Evolutionary conservation across 257 asterid genomes (phyloP).

Genomic region (Coffea eugenioides): DNA sequence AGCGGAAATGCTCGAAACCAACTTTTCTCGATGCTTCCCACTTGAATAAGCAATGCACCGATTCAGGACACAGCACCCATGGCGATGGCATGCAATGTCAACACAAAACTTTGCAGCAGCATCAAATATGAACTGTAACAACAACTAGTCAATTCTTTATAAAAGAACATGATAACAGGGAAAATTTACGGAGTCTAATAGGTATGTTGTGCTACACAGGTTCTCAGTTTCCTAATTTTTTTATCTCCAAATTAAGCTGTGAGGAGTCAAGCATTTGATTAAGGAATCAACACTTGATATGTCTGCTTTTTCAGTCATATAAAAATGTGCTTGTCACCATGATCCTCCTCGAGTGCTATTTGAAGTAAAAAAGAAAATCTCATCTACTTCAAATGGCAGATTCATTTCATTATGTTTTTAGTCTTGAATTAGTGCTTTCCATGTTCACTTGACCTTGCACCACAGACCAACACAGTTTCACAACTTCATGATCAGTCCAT

Average conservation of each 20-base stretch:
- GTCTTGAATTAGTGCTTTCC: background rate
- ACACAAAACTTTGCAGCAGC: slow-evolving; percentile 36
- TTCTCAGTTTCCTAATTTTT: background rate
- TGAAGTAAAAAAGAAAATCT: background rate
- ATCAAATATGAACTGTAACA: slow-evolving; percentile 39
- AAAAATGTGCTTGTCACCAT: background rate
- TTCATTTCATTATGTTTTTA: background rate
- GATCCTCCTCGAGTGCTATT: background rate
- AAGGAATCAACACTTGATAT: background rate
- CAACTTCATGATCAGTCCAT: background rate
- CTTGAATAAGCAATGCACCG: slow-evolving; percentile 43
- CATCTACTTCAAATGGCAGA: background rate
- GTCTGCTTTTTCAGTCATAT: background rate
- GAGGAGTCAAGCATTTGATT: background rate
- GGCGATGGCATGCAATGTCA: slow-evolving; percentile 42
- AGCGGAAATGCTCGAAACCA: slow-evolving; percentile 56
- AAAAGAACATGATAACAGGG: background rate
- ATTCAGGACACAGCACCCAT: slow-evolving; percentile 50
- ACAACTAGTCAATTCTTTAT: background rate
- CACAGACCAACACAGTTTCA: background rate
- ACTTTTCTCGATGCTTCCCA: slow-evolving; percentile 60
- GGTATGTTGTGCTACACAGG: background rate
- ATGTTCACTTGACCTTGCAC: background rate
- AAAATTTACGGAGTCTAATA: background rate
- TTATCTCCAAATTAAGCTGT: background rate